Evolutionary conservation across 768 basidiomycete species (phyloP).

Genomic region (Hygrophoropsis aurantiaca): DNA sequence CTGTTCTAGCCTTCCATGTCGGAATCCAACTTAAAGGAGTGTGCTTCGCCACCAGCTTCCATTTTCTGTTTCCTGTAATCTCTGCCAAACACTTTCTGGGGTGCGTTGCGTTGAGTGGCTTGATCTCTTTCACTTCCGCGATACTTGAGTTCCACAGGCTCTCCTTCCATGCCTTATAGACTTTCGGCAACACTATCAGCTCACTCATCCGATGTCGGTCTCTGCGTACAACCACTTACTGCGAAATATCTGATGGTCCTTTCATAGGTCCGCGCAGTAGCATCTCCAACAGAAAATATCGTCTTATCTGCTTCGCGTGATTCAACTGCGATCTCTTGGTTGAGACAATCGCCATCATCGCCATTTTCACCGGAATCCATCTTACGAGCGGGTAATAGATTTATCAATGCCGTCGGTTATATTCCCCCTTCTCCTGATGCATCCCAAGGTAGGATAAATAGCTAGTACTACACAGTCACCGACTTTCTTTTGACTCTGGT

Average conservation of each 20-base stretch:
- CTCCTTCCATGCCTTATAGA: constrained; percentile 62
- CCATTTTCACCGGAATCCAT: constrained; percentile 55
- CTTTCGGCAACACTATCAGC: constrained; percentile 70
- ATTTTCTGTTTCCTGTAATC: neutral
- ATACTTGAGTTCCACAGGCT: constrained; percentile 10
- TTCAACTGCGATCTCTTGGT: constrained; percentile 87
- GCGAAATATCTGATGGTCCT: constrained; percentile 18
- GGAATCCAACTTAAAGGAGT: neutral
- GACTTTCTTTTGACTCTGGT: constrained; percentile 4
- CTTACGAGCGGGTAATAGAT: constrained; percentile 67
- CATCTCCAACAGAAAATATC: constrained; percentile 70
- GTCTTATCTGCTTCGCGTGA: constrained; percentile 92
- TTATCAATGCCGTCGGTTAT: constrained; percentile 81
- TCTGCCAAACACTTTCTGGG: neutral
- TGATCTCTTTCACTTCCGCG: constrained; percentile 4
- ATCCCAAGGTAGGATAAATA: constrained; percentile 57
- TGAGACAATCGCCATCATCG: constrained; percentile 44
- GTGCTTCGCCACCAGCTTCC: neutral
- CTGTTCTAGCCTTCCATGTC: constrained; percentile 4
- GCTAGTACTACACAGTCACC: neutral
- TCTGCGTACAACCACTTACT: constrained; percentile 7
- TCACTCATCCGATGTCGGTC: constrained; percentile 75
- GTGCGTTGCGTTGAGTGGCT: too few species aligned
- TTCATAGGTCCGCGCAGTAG: constrained; percentile 78
- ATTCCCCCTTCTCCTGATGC: constrained; percentile 66